phyloP scores from a whole-genome alignment of 495 filamentous ascomycete species.

The Coniosporium apollinis region DNA sequence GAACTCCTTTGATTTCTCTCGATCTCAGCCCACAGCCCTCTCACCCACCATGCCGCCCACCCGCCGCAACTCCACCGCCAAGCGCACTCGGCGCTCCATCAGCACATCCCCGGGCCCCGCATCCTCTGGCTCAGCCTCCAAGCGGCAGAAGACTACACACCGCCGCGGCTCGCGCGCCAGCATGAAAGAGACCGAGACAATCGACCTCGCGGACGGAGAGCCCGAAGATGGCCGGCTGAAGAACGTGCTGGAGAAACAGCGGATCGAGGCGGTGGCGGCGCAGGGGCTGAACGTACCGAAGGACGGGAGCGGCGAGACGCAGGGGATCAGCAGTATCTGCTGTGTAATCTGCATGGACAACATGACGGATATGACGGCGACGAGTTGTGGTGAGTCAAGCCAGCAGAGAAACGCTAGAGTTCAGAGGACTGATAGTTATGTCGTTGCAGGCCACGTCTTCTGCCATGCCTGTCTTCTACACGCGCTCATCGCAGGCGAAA shows the following conservation, averaged over 20 bases:
- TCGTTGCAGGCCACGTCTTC: constrained; percentile 69
- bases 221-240: constrained; percentile 25
- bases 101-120: too few species aligned
- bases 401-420: too few species aligned
- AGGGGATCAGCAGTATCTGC: constrained; percentile 39
- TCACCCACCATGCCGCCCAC: constrained; percentile 1
- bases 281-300: constrained; percentile 21
- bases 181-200: constrained; percentile 26
- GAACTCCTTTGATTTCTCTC: constrained; percentile 1
- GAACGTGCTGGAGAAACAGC: constrained; percentile 33
- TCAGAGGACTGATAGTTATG: too few species aligned
- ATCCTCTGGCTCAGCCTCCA: constrained; percentile 1
- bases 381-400: constrained; percentile 65
- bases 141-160: constrained; percentile 5
- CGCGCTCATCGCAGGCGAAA: constrained; percentile 46
- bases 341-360: constrained; percentile 84
- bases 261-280: constrained; percentile 30
- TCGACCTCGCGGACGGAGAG: constrained; percentile 44
- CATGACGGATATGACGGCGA: constrained; percentile 54
- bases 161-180: constrained; percentile 9
- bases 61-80: constrained; percentile 1
- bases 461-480: constrained; percentile 68
- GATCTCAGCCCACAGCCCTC: not conserved
- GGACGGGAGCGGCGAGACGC: constrained; percentile 31
- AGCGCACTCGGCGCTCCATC: too few species aligned